Evolutionary conservation across 768 basidiomycete species (phyloP), one percentile per base, ranked within the genome.

Genomic region (Trichaptum fuscoviolaceum): DNA sequence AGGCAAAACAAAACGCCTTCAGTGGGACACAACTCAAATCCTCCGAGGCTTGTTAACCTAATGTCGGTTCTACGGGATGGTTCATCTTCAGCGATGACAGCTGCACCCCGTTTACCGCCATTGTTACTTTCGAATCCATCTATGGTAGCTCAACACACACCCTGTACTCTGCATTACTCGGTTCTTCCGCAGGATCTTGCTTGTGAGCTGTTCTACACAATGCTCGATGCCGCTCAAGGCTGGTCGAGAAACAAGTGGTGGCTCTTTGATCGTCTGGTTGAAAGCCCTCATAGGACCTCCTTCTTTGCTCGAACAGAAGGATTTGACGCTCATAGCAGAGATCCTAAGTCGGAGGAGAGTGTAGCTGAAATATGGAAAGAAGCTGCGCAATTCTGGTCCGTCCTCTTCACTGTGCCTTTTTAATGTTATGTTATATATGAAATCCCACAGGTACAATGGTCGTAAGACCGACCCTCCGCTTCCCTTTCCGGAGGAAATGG

Each of bases 161-260:
- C 93, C 0, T 92, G 90, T 67, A 93, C 92, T 0, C 73, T 92
- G 58, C 91, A 93, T 73, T 75, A 79, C 20, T 85, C 87, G 15
- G 73, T 90, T 24, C 82, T 94, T 10, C 90, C 93, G 8, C 83
- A 86, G 1, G 88, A 92, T 61, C 83, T 94, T 20, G 92, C 93
- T 0, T 92, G 85, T 73, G 80, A 80, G 63, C 78, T 94, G 24
- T 94, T 91, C 74, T 87, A 93, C 69, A 81, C 81, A 0, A 88
- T 94, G 90, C 67, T 89, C 17, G 81, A 86, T 62, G 77, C 81
- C 18, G 87, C 91, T 23, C 79, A 76, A 57, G 71, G 75, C 8
- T 94, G 92, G 92, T 77, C 83, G 68, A 79, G 85, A 63, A 92
- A 90, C 68, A 90, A 87, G 70, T 94, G 92, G 93, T 93, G 88